phyloP scores from a whole-genome alignment of 352 stramenopile species.

The Thalassiosira ordinaria region DNA sequence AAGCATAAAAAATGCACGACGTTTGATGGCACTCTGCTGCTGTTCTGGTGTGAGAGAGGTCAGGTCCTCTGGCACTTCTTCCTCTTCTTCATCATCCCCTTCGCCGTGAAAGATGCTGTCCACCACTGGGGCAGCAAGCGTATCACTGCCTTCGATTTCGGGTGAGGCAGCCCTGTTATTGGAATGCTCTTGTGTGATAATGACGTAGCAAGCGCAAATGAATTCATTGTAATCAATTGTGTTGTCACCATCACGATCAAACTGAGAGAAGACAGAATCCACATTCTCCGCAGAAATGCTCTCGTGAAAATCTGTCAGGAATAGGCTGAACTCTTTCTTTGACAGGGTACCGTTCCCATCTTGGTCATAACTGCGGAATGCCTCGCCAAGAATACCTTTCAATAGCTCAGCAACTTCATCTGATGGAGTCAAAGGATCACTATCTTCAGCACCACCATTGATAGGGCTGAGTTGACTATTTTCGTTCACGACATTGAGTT shows the following conservation, averaged over 20 bases:
- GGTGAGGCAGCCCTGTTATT: too few species aligned
- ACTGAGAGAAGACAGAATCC: slow-evolving; percentile 88
- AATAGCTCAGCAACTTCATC: slow-evolving; percentile 80
- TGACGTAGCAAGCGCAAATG: slow-evolving; percentile 89
- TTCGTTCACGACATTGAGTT: slow-evolving; percentile 5
- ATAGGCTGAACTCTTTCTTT: slow-evolving; percentile 90
- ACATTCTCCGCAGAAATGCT: slow-evolving; percentile 87
- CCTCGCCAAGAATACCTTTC: slow-evolving; percentile 91
- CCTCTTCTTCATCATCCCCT: slow-evolving; percentile 90
- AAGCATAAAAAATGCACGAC: slow-evolving; percentile 93
- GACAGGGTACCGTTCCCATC: slow-evolving; percentile 91
- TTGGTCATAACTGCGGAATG: slow-evolving; percentile 93
- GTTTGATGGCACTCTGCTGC: slow-evolving; percentile 95
- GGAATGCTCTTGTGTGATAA: slow-evolving; percentile 63
- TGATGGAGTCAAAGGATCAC: slow-evolving; percentile 3
- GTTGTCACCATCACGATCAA: slow-evolving; percentile 91
- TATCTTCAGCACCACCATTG: background rate
- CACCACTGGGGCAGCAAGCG: background rate
- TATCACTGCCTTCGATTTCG: too few species aligned
- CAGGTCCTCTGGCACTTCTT: slow-evolving; percentile 94
- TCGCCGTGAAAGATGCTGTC: slow-evolving; percentile 72
- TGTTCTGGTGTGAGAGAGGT: slow-evolving; percentile 92
- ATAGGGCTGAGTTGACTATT: background rate
- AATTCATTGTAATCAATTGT: slow-evolving; percentile 95
- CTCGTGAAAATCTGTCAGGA: slow-evolving; percentile 95